Base-by-base conservation (phyloP, 352 stramenopile genomes). In the Phytophthora ramorum region DNA sequence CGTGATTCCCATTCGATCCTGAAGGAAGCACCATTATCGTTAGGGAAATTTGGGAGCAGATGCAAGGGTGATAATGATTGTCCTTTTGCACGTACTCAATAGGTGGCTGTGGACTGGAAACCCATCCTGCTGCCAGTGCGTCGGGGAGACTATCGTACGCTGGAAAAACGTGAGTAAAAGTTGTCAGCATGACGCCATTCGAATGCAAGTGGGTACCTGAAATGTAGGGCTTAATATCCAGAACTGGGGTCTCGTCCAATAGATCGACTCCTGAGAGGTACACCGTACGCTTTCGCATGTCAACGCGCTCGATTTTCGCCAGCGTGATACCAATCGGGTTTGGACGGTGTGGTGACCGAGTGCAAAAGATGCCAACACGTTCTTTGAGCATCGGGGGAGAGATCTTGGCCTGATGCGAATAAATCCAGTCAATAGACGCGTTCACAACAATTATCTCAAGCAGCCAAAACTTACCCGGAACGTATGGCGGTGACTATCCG, bases 161-260 rank as follows among this genome's bases (percentile, higher is more conserved):
- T 89, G 24, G 14, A 61, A 34, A 55, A 22, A n/a, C n/a, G 12
- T 26, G 16, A 47, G 41, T 17, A 7, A 41, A 37, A 35, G 7
- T 17, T 35, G 26, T 35, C 14, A 20, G 17, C 40, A 24, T 13
- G 24, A 52, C n/a, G 19, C 13, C 7, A 32, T 24, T 49, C 16
- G n/a, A 6, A 43, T 6, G 10, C 3, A 38, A n/a, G 6, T 19
- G 41, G 63, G 57, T 70, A 92, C 84, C 79, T 71, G 87, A 73
- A 35, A 99, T 95, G 66, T 98, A 99, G 5, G 98, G 98, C 73
- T 99, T 99, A 54, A 99, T 97, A 65, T 99, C 98, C 3, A 99
- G 71, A 12, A 99, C 88, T 7, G 98, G 98, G 2, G 98, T 99
- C 49, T 95, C 96, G 66, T 99, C 92, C 30, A 98, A 73, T n/a